Evolutionary conservation across 2,329 filamentous ascomycete species (phyloP).

Genomic region (Neonectria coccinea): DNA sequence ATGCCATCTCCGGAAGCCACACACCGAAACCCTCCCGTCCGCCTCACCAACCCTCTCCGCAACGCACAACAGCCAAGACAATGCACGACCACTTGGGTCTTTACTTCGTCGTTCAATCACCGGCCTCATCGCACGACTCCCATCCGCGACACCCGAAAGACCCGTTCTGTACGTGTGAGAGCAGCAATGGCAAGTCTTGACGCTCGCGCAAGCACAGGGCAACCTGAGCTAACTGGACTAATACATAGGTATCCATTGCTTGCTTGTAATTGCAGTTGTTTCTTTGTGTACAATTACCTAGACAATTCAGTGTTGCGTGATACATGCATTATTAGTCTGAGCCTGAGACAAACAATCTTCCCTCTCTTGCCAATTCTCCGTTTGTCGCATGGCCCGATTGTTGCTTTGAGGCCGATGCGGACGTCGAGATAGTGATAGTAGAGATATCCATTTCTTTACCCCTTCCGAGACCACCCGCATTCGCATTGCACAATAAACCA

Average conservation of each 20-base stretch:
- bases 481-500: conserved; percentile 26
- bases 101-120: neutral
- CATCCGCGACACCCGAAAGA: neutral
- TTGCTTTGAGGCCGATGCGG: conserved; percentile 21
- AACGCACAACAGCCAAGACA: neutral
- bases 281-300: conserved; percentile 13
- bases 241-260: neutral
- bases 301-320: conserved; percentile 17
- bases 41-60: neutral
- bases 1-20: neutral
- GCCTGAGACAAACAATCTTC: conserved; percentile 9
- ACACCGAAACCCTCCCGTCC: neutral
- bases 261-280: conserved; percentile 9
- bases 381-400: conserved; percentile 15
- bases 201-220: neutral
- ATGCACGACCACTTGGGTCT: neutral
- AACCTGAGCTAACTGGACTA: neutral
- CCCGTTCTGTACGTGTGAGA: neutral
- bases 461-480: conserved; percentile 10
- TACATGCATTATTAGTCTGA: conserved; percentile 24
- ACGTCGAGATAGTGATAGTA: conserved; percentile 14
- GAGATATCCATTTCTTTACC: conserved; percentile 21
- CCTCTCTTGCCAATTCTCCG: conserved; percentile 9
- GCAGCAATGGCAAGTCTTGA: neutral
- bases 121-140: neutral